Evolutionary conservation across 305 asterid species (phyloP).

Genomic region (Rubia peregrina): DNA sequence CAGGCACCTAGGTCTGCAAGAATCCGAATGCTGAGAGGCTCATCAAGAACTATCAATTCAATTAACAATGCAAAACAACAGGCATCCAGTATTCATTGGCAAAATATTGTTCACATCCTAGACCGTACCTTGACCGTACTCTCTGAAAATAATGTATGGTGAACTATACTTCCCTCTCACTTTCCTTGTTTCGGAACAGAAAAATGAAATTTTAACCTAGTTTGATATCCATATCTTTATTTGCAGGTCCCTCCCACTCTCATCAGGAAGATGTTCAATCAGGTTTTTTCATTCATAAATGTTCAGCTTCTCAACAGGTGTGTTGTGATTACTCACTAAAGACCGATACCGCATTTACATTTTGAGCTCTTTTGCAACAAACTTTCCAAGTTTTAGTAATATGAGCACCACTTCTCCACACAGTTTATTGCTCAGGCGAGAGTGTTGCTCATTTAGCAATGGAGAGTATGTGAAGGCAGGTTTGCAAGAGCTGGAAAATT

Average conservation of each 20-base stretch:
- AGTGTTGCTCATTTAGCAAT: slow-evolving; percentile 95
- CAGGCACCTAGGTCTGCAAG: slow-evolving; percentile 94
- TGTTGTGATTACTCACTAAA: slow-evolving; percentile 17
- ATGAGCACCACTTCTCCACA: slow-evolving; percentile 15
- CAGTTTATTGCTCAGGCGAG: slow-evolving; percentile 91
- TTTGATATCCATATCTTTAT: slow-evolving; percentile 14
- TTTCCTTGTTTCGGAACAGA: slow-evolving; percentile 18
- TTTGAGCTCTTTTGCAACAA: slow-evolving; percentile 13
- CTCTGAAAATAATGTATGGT: slow-evolving; percentile 61
- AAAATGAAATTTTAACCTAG: slow-evolving; percentile 6
- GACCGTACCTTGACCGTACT: slow-evolving; percentile 62
- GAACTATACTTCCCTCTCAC: slow-evolving; percentile 16
- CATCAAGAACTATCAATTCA: slow-evolving; percentile 61
- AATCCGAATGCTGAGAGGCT: slow-evolving; percentile 67
- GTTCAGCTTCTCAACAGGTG: slow-evolving; percentile 97
- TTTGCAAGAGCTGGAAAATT: slow-evolving; percentile 74
- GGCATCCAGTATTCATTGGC: slow-evolving; percentile 80
- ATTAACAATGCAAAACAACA: slow-evolving; percentile 60
- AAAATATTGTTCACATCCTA: slow-evolving; percentile 59
- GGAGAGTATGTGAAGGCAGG: slow-evolving; percentile 96
- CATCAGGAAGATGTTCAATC: slow-evolving; percentile 77
- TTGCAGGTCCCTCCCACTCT: slow-evolving; percentile 63
- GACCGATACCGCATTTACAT: slow-evolving; percentile 7
- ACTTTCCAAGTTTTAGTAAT: slow-evolving; percentile 12
- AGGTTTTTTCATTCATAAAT: slow-evolving; percentile 91